Base-by-base conservation (phyloP, 352 stramenopile genomes). In the Globisporangium radiosum region DNA sequence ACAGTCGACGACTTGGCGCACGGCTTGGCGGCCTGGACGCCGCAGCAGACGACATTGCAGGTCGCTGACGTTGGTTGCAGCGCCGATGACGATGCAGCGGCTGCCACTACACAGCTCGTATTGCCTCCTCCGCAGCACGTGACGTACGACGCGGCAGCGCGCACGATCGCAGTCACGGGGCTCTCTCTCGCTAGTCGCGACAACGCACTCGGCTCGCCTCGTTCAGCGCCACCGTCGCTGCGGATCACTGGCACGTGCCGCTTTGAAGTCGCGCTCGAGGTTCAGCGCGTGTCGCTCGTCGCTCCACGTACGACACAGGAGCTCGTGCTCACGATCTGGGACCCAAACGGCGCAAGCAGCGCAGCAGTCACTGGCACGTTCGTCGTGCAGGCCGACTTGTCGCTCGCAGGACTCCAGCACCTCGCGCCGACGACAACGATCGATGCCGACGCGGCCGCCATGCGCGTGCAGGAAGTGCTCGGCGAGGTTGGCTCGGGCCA, bases 371-470 rank as follows among this genome's bases (percentile, higher is more conserved):
- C 59, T 3, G 71, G 71, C 1, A 68, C 68, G 19, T 78, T 78
- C 55, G 47, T 56, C 8, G 44, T 74, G 25, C 9, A 56, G 42
- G 54, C 44, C 25, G 38, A 63, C 49, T n/a, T 61, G 8, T 0
- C 25, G 15, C 6, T 55, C 51, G 47, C 52, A 7, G 62, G 62
- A 2, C 5, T 58, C 39, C 13, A n/a, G 2, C 13, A n/a, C 1
- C 4, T 60, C 2, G 25, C 19, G 15, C 45, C 49, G 39, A 56
- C 47, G 9, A 17, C 33, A 36, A n/a, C 17, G 13, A 52, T 76
- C 19, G 60, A 73, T 33, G 60, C 59, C 5, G 59, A 76, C 51
- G 71, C 71, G 25, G 66, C 68, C 9, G 66, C 66, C 0, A 76
- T 75, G 66, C 53, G 44, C 4, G 37, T 62, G 1, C 59, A 80